phyloP scores from a whole-genome alignment of 169 alveolate species.

The Babesia microti region DNA sequence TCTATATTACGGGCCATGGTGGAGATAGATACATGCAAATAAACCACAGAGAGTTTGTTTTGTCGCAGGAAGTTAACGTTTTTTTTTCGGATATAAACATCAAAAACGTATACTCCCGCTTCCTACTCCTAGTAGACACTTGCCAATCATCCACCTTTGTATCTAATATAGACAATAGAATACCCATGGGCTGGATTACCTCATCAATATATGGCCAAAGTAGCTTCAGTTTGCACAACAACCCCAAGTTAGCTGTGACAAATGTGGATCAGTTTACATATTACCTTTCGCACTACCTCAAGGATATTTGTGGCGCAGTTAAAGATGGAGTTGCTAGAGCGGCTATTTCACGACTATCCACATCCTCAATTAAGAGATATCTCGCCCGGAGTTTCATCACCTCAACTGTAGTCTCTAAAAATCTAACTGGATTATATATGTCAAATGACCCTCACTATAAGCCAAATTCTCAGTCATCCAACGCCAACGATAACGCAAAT shows the following conservation, averaged over 20 bases:
- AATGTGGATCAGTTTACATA: constrained; percentile 58
- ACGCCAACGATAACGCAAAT: background rate
- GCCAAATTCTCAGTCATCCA: background rate
- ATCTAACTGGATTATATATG: background rate
- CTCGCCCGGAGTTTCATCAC: constrained; percentile 17
- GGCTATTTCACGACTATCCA: constrained; percentile 27
- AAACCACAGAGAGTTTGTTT: constrained; percentile 51
- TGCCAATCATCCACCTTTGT: constrained; percentile 62
- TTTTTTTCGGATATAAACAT: constrained; percentile 48
- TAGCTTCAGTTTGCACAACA: constrained; percentile 53
- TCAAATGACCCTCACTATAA: background rate
- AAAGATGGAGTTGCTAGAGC: constrained; percentile 22
- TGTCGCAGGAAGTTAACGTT: constrained; percentile 45
- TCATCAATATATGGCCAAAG: constrained; percentile 48
- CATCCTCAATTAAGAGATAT: constrained; percentile 21
- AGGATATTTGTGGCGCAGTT: constrained; percentile 27
- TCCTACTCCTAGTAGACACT: constrained; percentile 49
- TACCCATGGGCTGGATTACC: constrained; percentile 49
- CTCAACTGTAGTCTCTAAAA: constrained; percentile 17
- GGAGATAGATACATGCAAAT: constrained; percentile 60
- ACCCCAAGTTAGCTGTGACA: constrained; percentile 51
- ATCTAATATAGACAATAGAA: constrained; percentile 16
- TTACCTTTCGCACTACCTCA: constrained; percentile 30
- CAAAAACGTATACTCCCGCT: constrained; percentile 44
- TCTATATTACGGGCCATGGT: constrained; percentile 65